A percentile compares a stretch with the other conserved stretches of the same genome.
Evolutionary conservation across 768 basidiomycete species (phyloP).

Genomic region (Boletus barrowsii): DNA sequence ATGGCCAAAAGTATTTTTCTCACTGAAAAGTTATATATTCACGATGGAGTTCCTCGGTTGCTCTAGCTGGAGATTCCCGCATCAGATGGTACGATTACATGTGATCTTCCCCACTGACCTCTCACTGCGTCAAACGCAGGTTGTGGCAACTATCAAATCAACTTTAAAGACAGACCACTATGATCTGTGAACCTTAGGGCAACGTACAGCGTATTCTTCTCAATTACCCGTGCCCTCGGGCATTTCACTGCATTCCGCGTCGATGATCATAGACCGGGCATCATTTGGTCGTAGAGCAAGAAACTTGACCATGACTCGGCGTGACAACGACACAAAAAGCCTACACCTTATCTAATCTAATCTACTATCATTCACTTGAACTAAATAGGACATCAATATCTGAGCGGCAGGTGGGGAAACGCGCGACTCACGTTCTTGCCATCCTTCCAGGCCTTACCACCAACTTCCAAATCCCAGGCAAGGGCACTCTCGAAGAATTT

Average conservation of each 20-base stretch:
- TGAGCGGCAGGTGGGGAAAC: neutral
- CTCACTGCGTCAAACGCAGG: too few species aligned
- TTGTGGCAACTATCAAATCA: too few species aligned
- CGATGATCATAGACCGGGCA: too few species aligned
- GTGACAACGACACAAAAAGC: constrained; percentile 12
- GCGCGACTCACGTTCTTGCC: constrained; percentile 77
- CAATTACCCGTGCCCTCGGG: neutral
- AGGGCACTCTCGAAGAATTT: constrained; percentile 89
- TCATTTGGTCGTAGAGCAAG: neutral
- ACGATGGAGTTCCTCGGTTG: too few species aligned
- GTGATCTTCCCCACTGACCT: neutral
- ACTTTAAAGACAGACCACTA: too few species aligned
- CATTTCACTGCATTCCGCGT: neutral
- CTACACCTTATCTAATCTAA: constrained; percentile 24
- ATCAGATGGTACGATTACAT: neutral
- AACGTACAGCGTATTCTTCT: neutral
- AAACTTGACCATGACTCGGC: constrained; percentile 7
- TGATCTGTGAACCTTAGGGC: too few species aligned
- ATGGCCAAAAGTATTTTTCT: too few species aligned
- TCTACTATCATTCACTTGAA: constrained; percentile 20
- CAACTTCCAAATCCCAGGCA: constrained; percentile 89
- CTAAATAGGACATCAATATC: constrained; percentile 6
- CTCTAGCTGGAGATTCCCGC: too few species aligned
- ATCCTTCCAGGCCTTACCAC: constrained; percentile 88
- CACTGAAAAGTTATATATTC: too few species aligned